Conservation (phyloP, 1,284 basidiomycete species). For the Puccinia novopanici region DNA sequence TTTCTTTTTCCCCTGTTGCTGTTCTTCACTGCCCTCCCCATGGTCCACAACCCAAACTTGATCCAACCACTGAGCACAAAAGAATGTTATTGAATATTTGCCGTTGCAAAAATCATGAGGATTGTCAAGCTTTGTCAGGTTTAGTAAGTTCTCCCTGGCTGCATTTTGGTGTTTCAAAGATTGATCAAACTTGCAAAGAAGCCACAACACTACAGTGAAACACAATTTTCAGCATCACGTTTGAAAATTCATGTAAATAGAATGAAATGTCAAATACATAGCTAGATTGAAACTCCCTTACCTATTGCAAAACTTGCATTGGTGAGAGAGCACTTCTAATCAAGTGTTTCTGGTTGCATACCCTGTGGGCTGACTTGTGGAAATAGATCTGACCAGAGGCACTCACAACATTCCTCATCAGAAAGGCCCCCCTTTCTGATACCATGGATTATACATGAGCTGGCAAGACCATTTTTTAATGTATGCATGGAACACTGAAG, state of each 20-base stretch:
- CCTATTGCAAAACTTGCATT: neutral
- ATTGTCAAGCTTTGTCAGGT: neutral
- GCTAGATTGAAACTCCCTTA: neutral
- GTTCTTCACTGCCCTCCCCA: too few relatives aligned
- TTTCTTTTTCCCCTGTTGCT: neutral
- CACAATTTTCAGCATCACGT: too few relatives aligned
- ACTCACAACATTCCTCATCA: slow-evolving; percentile 15
- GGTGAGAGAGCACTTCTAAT: neutral
- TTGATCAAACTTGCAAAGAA: neutral
- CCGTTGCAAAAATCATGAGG: neutral
- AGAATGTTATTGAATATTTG: neutral
- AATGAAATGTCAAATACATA: neutral
- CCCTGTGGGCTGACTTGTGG: neutral
- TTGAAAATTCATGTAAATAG: too few relatives aligned
- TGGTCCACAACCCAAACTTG: neutral
- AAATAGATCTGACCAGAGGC: slow-evolving; percentile 16
- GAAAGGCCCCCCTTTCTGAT: slow-evolving; percentile 15
- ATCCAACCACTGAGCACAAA: neutral
- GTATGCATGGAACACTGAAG: slow-evolving; percentile 21
- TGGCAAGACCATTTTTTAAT: slow-evolving; percentile 20
- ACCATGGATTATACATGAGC: neutral
- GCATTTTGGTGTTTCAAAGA: neutral
- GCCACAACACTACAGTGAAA: too few relatives aligned
- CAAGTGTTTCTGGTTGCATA: neutral
- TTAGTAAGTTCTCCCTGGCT: neutral